Evolutionary conservation across 2,329 filamentous ascomycete genomes (phyloP).

Genomic region (Dothidotthia symphoricarpi): DNA sequence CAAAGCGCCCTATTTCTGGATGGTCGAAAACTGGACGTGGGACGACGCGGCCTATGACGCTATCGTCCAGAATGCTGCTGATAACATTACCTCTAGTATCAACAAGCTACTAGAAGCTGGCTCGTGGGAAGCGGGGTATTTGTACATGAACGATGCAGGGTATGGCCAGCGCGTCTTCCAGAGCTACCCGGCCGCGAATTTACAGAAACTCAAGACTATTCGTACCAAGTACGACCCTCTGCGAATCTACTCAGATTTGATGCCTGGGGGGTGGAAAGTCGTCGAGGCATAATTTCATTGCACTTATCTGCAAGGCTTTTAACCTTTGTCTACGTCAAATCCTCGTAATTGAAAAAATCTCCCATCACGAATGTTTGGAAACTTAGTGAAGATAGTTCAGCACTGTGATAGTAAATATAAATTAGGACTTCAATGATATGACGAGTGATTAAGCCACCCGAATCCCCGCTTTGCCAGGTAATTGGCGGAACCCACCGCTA

Average conservation of each 20-base stretch:
- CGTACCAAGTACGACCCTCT: slow-evolving; percentile 34
- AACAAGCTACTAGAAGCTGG: slow-evolving; percentile 4
- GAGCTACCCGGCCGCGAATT: slow-evolving; percentile 31
- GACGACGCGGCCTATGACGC: slow-evolving; percentile 14
- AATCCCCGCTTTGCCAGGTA: too few species aligned
- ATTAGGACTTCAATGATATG: too few species aligned
- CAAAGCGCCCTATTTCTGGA: slow-evolving; percentile 18
- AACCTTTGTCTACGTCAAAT: too few species aligned
- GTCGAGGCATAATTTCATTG: slow-evolving; percentile 5
- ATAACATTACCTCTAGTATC: slow-evolving; percentile 11
- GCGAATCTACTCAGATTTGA: slow-evolving; percentile 24
- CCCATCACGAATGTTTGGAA: too few species aligned
- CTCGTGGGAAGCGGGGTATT: slow-evolving; percentile 5
- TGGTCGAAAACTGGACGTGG: slow-evolving; percentile 17
- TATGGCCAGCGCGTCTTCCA: slow-evolving; percentile 25
- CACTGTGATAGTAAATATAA: too few species aligned
- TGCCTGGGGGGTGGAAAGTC: slow-evolving; percentile 25
- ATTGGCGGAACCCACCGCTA: too few species aligned
- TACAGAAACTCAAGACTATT: slow-evolving; percentile 27
- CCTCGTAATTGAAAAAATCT: too few species aligned
- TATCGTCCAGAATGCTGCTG: slow-evolving; percentile 4
- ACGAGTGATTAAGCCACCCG: too few species aligned
- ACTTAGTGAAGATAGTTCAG: too few species aligned
- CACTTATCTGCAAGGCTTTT: neutral
- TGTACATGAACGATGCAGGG: slow-evolving; percentile 30